A percentile compares a stretch with the other conserved stretches of the same genome.
phyloP scores from a whole-genome alignment of 768 basidiomycete genomes.

The Lentinus tigrinus region DNA sequence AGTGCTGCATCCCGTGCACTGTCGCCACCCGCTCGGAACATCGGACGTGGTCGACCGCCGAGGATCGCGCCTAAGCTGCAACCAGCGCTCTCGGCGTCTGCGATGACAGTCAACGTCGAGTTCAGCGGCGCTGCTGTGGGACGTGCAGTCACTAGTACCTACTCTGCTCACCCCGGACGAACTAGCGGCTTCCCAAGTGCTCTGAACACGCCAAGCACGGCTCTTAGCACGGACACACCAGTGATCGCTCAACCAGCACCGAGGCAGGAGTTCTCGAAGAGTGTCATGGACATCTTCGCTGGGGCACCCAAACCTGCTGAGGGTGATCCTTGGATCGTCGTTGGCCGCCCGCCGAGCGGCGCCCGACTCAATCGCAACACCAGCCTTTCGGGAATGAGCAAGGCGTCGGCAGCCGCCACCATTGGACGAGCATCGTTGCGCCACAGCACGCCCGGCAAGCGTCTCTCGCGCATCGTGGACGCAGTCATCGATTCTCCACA shows the following conservation, averaged over 20 bases:
- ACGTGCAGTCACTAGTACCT: constrained; percentile 49
- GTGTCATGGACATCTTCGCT: constrained; percentile 87
- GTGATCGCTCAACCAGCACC: constrained; percentile 13
- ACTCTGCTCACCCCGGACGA: constrained; percentile 21
- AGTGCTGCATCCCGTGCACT: constrained; percentile 24
- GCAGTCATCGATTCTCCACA: constrained; percentile 67
- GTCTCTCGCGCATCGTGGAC: constrained; percentile 69
- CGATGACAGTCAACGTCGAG: constrained; percentile 95
- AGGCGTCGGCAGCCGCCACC: constrained; percentile 10
- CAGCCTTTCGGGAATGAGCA: neutral
- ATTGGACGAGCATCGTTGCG: constrained; percentile 24
- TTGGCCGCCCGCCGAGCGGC: constrained; percentile 37
- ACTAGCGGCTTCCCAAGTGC: constrained; percentile 5
- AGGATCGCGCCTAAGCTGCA: constrained; percentile 75
- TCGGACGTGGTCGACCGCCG: constrained; percentile 29
- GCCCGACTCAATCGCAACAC: neutral
- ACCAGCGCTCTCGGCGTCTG: constrained; percentile 82
- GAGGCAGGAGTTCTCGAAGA: constrained; percentile 26
- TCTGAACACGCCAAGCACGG: constrained; percentile 6
- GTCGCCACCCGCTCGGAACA: constrained; percentile 21
- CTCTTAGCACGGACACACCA: neutral
- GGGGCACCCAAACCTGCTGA: constrained; percentile 62
- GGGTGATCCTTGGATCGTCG: constrained; percentile 72
- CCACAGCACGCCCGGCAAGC: constrained; percentile 26
- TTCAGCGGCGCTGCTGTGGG: constrained; percentile 75